Percentiles rank a stretch among this genome's conserved stretches.
phyloP scores from a whole-genome alignment of 1,284 basidiomycete species.

The Apiotrichum montevideense region DNA sequence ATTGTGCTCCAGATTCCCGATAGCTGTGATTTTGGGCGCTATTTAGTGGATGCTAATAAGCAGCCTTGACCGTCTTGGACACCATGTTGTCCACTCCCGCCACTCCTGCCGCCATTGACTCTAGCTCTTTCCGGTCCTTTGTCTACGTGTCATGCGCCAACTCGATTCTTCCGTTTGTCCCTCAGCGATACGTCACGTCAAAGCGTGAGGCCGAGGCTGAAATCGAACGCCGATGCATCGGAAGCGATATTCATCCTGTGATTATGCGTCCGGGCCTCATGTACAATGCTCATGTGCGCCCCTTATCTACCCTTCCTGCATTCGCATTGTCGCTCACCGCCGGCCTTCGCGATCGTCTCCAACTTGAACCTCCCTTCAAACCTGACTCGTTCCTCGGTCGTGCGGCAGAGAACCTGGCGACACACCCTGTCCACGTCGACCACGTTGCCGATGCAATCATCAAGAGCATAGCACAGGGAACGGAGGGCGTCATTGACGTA shows the following conservation, averaged over 20 bases:
- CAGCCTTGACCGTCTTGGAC: slow-evolving; percentile 68
- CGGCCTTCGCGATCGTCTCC: slow-evolving; percentile 56
- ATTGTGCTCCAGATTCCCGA: no score
- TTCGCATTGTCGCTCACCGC: slow-evolving; percentile 76
- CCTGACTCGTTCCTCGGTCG: slow-evolving; percentile 34
- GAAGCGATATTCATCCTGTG: slow-evolving; percentile 49
- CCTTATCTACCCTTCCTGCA: slow-evolving; percentile 77
- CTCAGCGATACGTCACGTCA: slow-evolving; percentile 75
- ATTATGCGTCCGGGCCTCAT: slow-evolving; percentile 90
- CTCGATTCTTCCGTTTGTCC: slow-evolving; percentile 77
- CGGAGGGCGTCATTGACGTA: slow-evolving; percentile 67
- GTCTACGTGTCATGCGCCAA: slow-evolving; percentile 94
- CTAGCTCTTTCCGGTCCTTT: slow-evolving; percentile 54
- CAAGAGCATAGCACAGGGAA: slow-evolving; percentile 40
- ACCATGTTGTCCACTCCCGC: slow-evolving; percentile 53
- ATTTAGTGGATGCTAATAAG: background rate
- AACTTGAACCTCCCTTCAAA: slow-evolving; percentile 55
- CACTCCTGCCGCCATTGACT: slow-evolving; percentile 7
- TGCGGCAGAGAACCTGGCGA: slow-evolving; percentile 58
- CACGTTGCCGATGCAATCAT: slow-evolving; percentile 80
- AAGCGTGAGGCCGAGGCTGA: slow-evolving; percentile 76
- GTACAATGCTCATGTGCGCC: slow-evolving; percentile 89
- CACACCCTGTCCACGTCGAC: slow-evolving; percentile 90
- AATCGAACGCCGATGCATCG: slow-evolving; percentile 5
- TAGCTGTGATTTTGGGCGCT: no score